Base-by-base conservation (phyloP, 2,329 filamentous ascomycete genomes). In the Bisporella sp. region DNA sequence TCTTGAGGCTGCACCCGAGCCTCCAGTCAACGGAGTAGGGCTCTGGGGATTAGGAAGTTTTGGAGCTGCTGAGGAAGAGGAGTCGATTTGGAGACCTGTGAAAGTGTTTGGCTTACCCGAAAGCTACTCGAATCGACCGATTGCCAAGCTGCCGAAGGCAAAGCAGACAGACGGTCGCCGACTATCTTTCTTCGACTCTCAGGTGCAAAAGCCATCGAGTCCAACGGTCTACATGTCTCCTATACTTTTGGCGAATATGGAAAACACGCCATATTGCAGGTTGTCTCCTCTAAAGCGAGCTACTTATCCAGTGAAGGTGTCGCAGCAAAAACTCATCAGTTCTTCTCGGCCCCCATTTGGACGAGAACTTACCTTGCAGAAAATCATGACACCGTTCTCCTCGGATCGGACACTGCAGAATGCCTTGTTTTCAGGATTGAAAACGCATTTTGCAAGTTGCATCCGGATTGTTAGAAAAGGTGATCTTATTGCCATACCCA, bases 51-150 rank as follows among this genome's bases (percentile, higher is more conserved):
- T 89, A 4, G 82, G 81, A 28, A 83, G 80, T 54, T 87, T 84
- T 56, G 79, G 78, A 5, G 74, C 79, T n/a, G 70, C 76, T 7
- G 76, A 82, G n/a, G 71, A 78, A 3, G 72, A 79, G 33, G 72
- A 79, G 35, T 64, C 74, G 1, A 73, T 79, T 45, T 96, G 89
- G 87, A 81, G 93, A 33, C 87, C 90, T 3, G 91, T 87, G 12
- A 88, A 88, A 60, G 85, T 97, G 3, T 99, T 89, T 65, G 90
- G 91, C 0, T 73, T 99, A 1, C 89, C 93, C 0, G 92, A 93
- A 61, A 83, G 78, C 45, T 85, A 84, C 59, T 77, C 79, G 3
- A 74, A 76, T 49, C 75, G 81, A 3, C 75, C 80, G 0, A 74
- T 84, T 54, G 81, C 79, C 2, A 75, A 79, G 51, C 82, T 85